Evolutionary conservation across 106 monocot genomes (phyloP).

Genomic region (Allium cepa): DNA sequence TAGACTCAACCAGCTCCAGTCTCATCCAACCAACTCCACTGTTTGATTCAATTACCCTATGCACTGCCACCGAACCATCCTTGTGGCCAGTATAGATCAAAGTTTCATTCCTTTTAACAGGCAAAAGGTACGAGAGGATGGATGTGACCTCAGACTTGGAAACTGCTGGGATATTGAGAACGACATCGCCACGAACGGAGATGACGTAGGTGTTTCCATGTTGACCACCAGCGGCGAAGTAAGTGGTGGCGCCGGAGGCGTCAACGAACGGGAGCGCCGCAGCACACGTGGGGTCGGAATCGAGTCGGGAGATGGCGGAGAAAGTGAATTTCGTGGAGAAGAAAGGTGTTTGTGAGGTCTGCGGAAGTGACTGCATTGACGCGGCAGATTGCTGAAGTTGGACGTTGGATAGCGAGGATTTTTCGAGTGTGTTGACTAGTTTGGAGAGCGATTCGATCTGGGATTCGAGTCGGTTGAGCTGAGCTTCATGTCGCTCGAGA

Average conservation of each 20-base stretch:
- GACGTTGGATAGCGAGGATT: slow-evolving; percentile 15
- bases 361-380: slow-evolving; percentile 13
- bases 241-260: slow-evolving; percentile 51
- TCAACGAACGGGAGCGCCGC: slow-evolving; percentile 59
- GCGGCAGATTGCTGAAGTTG: not conserved
- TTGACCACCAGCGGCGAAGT: slow-evolving; percentile 77
- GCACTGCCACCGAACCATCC: slow-evolving; percentile 67
- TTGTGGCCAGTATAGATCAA: slow-evolving; percentile 59
- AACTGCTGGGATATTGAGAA: slow-evolving; percentile 40
- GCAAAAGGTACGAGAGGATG: slow-evolving; percentile 41
- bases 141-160: slow-evolving; percentile 59
- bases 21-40: slow-evolving; percentile 41
- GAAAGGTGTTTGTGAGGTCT: slow-evolving; percentile 35
- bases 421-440: slow-evolving; percentile 38
- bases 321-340: slow-evolving; percentile 75
- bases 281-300: slow-evolving; percentile 31
- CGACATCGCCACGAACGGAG: slow-evolving; percentile 64
- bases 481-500: slow-evolving; percentile 59
- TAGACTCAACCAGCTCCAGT: slow-evolving; percentile 27
- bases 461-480: slow-evolving; percentile 57
- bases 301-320: slow-evolving; percentile 52
- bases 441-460: slow-evolving; percentile 50
- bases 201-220: slow-evolving; percentile 48
- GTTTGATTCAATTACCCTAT: slow-evolving; percentile 41
- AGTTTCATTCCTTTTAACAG: slow-evolving; percentile 56